Evolutionary conservation across 371 early-diverging fungal species (phyloP).

Genomic region (Mucor lusitanicus): DNA sequence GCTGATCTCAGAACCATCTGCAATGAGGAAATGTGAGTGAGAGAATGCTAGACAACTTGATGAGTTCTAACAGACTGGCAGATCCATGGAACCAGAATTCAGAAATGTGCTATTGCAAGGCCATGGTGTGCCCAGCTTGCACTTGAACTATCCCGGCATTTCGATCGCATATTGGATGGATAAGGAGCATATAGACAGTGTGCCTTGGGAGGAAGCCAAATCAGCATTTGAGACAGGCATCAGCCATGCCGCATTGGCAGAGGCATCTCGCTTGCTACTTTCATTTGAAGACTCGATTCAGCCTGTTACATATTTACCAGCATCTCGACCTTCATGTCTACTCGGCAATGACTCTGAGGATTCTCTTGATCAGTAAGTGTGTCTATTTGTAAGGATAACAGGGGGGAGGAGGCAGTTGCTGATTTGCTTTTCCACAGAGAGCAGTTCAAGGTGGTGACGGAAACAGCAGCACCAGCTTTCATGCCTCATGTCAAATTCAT

Average conservation of each 20-base stretch:
- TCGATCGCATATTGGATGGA: slow-evolving; percentile 60
- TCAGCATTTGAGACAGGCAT: slow-evolving; percentile 9
- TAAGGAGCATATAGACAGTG: slow-evolving; percentile 28
- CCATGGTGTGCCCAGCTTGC: slow-evolving; percentile 56
- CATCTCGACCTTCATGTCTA: slow-evolving; percentile 27
- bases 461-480: slow-evolving; percentile 29
- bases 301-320: slow-evolving; percentile 28
- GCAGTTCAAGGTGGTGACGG: slow-evolving; percentile 33
- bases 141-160: slow-evolving; percentile 55
- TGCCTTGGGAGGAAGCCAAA: slow-evolving; percentile 44
- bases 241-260: slow-evolving; percentile 15
- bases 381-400: no score
- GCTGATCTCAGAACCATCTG: slow-evolving; percentile 41
- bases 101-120: slow-evolving; percentile 51
- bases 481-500: slow-evolving; percentile 37
- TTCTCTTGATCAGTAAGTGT: slow-evolving; percentile 6
- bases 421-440: slow-evolving; percentile 8
- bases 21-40: slow-evolving; percentile 45
- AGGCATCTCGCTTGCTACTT: slow-evolving; percentile 28
- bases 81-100: slow-evolving; percentile 23
- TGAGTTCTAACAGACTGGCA: not conserved
- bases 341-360: slow-evolving; percentile 38
- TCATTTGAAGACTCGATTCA: slow-evolving; percentile 42
- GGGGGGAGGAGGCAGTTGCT: slow-evolving; percentile 32
- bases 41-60: not conserved